Conservation (phyloP, 1,284 basidiomycete species). For the Cryptococcus floricola region DNA sequence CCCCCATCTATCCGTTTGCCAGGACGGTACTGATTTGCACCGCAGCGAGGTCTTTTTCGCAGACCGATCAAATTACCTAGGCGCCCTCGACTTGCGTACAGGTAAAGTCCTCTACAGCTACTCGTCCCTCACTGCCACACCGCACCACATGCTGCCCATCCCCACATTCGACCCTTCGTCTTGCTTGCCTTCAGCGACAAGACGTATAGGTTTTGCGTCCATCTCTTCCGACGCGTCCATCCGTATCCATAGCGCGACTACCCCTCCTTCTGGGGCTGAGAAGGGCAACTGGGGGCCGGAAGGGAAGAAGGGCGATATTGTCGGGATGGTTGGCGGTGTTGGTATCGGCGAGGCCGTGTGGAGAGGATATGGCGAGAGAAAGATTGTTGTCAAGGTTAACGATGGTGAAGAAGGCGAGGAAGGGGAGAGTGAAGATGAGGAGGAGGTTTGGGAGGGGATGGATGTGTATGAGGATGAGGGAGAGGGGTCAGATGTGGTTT, state of each 20-base stretch:
- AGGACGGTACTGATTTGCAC: background rate
- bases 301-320: constrained; percentile 59
- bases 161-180: constrained; percentile 6
- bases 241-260: constrained; percentile 65
- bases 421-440: constrained; percentile 29
- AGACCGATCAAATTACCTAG: constrained; percentile 67
- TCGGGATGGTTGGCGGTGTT: constrained; percentile 66
- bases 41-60: constrained; percentile 69
- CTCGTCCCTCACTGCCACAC: constrained; percentile 45
- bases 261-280: constrained; percentile 53
- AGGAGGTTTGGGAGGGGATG: constrained; percentile 49
- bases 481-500: constrained; percentile 7
- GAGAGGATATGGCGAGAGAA: constrained; percentile 41
- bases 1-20: constrained; percentile 12
- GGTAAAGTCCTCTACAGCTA: constrained; percentile 69
- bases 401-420: constrained; percentile 34
- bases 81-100: constrained; percentile 68
- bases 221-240: constrained; percentile 50
- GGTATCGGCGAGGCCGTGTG: constrained; percentile 57
- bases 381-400: constrained; percentile 53
- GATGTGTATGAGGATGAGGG: constrained; percentile 28
- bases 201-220: constrained; percentile 30
- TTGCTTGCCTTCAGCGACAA: background rate
- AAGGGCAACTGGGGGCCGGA: constrained; percentile 58
- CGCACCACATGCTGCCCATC: constrained; percentile 36